Evolutionary conservation across 352 stramenopile species (phyloP).

Genomic region (Pythium dissimile): DNA sequence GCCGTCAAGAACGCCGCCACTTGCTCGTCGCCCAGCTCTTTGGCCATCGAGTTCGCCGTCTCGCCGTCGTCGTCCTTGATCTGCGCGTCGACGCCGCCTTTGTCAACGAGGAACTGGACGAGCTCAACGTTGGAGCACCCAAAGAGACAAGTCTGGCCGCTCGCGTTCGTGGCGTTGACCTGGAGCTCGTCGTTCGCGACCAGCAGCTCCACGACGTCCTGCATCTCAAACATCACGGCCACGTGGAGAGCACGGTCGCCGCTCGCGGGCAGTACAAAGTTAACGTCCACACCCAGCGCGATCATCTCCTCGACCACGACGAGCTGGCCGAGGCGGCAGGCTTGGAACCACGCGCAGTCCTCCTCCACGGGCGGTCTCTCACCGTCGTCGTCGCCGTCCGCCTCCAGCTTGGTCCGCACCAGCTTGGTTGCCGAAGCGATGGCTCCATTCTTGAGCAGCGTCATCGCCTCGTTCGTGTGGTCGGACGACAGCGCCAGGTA

Average conservation of each 20-base stretch:
- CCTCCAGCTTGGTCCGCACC: slow-evolving; percentile 43
- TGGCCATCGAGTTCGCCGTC: slow-evolving; percentile 64
- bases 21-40: slow-evolving; percentile 73
- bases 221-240: slow-evolving; percentile 82
- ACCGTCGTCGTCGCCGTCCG: slow-evolving; percentile 3
- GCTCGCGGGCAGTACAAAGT: slow-evolving; percentile 55
- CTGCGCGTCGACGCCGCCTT: slow-evolving; percentile 62
- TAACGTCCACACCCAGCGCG: slow-evolving; percentile 58
- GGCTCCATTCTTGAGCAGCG: slow-evolving; percentile 68
- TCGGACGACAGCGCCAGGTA: slow-evolving; percentile 76
- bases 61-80: slow-evolving; percentile 65
- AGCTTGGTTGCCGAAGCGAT: slow-evolving; percentile 62
- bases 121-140: slow-evolving; percentile 75
- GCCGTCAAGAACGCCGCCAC: slow-evolving; percentile 60
- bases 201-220: slow-evolving; percentile 74
- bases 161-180: slow-evolving; percentile 67
- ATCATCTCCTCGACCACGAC: slow-evolving; percentile 78
- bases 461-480: slow-evolving; percentile 64
- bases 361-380: slow-evolving; percentile 46
- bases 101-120: slow-evolving; percentile 51
- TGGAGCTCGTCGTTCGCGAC: slow-evolving; percentile 43
- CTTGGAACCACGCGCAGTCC: slow-evolving; percentile 76
- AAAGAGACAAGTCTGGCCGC: slow-evolving; percentile 77
- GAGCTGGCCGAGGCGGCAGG: slow-evolving; percentile 65
- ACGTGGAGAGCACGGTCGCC: slow-evolving; percentile 77